Conservation (phyloP, 176 grass and related monocot species). For the Dendrocalamus sinicus region DNA sequence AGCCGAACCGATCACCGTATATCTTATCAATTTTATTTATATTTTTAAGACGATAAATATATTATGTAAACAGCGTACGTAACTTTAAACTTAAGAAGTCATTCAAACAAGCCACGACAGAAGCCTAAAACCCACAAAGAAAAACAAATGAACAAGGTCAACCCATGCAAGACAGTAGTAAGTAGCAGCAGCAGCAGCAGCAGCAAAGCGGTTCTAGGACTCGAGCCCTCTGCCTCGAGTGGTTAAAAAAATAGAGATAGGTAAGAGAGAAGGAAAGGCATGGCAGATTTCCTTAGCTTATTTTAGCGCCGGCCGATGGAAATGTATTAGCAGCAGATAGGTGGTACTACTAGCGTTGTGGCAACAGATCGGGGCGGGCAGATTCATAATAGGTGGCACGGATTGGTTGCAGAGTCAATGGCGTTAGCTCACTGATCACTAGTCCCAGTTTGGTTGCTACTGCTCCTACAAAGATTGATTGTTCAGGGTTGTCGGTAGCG, state of each 20-base stretch:
- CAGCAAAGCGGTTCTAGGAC: background rate
- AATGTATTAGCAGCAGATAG: background rate
- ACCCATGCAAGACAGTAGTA: background rate
- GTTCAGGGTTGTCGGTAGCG: background rate
- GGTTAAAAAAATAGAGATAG: no score
- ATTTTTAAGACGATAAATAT: no score
- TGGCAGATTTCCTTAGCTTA: background rate
- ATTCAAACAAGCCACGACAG: no score
- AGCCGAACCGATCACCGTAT: no score
- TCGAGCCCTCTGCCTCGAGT: background rate
- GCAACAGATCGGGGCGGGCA: background rate
- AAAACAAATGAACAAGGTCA: no score
- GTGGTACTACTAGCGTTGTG: no score
- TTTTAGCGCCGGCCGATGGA: background rate
- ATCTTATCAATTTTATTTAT: no score
- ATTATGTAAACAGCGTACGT: no score
- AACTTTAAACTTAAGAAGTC: no score
- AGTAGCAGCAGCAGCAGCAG: background rate
- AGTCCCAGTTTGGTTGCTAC: background rate
- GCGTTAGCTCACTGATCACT: background rate
- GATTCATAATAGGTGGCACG: background rate
- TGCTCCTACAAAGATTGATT: background rate
- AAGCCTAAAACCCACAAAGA: no score
- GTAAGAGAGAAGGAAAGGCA: no score
- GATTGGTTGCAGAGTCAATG: background rate